These are phyloP conservation scores for Salix koriyanagi DNA, from an alignment of 345 rosid genomes.

Conservation along the genomic window DNA sequence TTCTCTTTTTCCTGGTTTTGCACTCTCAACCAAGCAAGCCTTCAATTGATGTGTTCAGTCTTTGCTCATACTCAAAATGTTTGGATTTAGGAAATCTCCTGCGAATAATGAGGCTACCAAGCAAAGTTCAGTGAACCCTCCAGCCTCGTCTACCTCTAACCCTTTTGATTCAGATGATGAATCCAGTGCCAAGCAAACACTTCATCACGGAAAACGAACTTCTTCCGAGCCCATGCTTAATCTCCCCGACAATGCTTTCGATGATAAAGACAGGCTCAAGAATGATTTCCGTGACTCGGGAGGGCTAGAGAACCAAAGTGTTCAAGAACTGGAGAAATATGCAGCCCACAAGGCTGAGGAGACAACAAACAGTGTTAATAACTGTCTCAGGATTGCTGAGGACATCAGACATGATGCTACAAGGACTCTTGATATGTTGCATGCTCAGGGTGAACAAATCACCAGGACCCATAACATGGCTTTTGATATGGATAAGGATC, in stretches of 20 bases:
- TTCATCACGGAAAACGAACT: slow-evolving; percentile 4
- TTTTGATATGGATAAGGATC: slow-evolving; percentile 31
- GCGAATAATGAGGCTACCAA: slow-evolving; percentile 26
- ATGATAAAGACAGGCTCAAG: slow-evolving; percentile 14
- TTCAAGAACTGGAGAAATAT: slow-evolving; percentile 31
- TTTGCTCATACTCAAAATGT: slow-evolving; percentile 38
- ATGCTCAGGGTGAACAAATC: slow-evolving; percentile 33
- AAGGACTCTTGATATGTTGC: slow-evolving; percentile 28
- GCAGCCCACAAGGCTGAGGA: slow-evolving; percentile 28
- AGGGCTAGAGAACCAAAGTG: slow-evolving; percentile 26
- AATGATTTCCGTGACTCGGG: slow-evolving; percentile 25
- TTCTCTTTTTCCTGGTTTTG: slow-evolving; percentile 1
- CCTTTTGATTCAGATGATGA: slow-evolving; percentile 31
- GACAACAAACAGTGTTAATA: slow-evolving; percentile 20
- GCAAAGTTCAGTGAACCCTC: slow-evolving; percentile 14
- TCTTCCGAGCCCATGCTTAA: slow-evolving; percentile 18
- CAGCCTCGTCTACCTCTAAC: slow-evolving; percentile 5
- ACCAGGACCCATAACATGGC: slow-evolving; percentile 28
- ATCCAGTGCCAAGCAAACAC: slow-evolving; percentile 2
- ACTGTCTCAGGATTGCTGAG: slow-evolving; percentile 25
- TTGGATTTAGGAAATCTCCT: slow-evolving; percentile 56
- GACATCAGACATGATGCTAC: slow-evolving; percentile 27
- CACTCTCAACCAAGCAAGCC: not conserved
- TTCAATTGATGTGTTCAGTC: not conserved
- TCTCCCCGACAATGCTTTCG: not conserved